These are phyloP conservation scores for Rhizophagus sp. DNA, from an alignment of 192 early-diverging fungal species.

Conservation along the genomic window DNA sequence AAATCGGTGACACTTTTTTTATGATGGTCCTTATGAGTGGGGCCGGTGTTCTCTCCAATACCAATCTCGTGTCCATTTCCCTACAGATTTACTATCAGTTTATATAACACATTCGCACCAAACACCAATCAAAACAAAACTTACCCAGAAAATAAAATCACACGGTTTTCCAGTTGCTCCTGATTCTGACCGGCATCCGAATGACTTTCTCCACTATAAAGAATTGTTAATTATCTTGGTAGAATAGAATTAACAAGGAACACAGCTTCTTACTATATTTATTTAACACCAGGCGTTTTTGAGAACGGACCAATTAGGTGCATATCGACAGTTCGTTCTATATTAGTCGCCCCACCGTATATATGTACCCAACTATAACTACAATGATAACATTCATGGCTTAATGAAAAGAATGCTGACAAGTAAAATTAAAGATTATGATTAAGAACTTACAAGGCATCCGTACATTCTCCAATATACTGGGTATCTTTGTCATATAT, in stretches of 20 bases:
- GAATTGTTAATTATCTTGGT: not conserved
- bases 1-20: constrained; percentile 7
- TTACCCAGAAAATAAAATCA: not conserved
- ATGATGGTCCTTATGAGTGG: constrained; percentile 9
- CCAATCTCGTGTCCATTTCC: not conserved
- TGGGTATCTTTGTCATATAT: constrained; percentile 18
- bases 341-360: not conserved
- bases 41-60: constrained; percentile 16
- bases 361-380: not conserved
- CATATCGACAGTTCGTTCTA: not conserved
- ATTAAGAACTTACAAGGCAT: constrained; percentile 11
- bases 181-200: constrained; percentile 5
- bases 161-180: not conserved
- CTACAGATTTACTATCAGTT: not conserved
- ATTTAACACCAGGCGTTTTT: not conserved
- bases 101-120: not conserved
- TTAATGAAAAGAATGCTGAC: not conserved
- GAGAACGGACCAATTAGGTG: not conserved
- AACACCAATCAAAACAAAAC: not conserved
- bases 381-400: not conserved
- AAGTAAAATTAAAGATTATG: not conserved
- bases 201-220: constrained; percentile 20
- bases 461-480: constrained; percentile 7
- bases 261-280: constrained; percentile 5
- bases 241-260: not conserved